Evolutionary conservation across 2,329 filamentous ascomycete species (phyloP), one percentile per base, ranked within the genome.

Genomic region (Hypoxylon sp.): DNA sequence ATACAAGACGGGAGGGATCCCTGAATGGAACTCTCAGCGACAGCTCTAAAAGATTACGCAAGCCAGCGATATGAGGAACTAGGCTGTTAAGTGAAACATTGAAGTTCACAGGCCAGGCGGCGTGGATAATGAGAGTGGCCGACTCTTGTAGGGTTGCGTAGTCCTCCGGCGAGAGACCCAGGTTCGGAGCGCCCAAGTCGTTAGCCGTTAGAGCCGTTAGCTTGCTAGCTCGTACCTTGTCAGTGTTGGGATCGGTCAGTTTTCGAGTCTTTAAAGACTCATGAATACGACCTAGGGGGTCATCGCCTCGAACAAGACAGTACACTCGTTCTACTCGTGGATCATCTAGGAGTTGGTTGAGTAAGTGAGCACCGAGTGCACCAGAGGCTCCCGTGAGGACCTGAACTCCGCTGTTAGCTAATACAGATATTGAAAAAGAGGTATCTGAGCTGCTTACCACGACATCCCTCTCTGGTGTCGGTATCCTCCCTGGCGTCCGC

Each of bases 51-150:
- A 85, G 76, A 58, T 80, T 80, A 9, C 76, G 74, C 14, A 81
- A 72, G 2, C 81, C 83, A 9, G 72, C 74, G 66, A 85, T 80
- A 66, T 84, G 79, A 7, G 77, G 73, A 61, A 81, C 79, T 70
- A 85, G 83, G 63, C 78, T 81, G n/a, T 75, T 70, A 0, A 83
- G 77, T 0, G 78, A 77, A 58, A 85, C 77, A 67, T 82, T 82
- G 78, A 85, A 85, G 70, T 85, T 84, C 9, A 85, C 83, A 1
- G 81, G 78, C 83, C 83, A 84, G 1, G 83, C 82, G 34, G 78
- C 76, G 74, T 85, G 82, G 55, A 85, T 79, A 52, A 83, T 76
- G 21, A 76, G 69, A 0, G 81, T 83, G 6, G 81, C 70, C 3
- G 77, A 64, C 34, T 60, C 46, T 2, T 64, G 60, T 2, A 82